Conservation (phyloP, 176 grass and related monocot species). For the Hordeum marinum region DNA sequence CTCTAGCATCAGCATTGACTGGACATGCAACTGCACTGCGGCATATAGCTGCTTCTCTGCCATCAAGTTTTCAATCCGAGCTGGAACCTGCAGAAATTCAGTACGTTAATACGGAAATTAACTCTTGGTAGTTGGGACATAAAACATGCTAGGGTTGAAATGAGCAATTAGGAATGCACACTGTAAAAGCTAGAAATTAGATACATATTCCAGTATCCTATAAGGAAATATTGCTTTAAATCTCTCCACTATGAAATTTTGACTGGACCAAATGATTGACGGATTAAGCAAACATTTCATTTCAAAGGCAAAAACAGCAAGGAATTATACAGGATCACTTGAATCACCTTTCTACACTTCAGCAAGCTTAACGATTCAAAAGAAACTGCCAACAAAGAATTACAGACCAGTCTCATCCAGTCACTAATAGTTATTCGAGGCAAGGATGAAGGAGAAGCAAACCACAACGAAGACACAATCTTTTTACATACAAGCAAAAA, state of each 20-base stretch:
- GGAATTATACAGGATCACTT: neutral
- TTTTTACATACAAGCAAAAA: neutral
- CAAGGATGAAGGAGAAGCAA: neutral
- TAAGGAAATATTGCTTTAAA: neutral
- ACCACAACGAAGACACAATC: neutral
- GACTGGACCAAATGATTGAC: neutral
- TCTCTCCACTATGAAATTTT: neutral
- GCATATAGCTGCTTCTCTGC: slow-evolving; percentile 91
- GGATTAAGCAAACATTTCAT: neutral
- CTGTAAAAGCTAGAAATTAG: neutral
- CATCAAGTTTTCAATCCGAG: slow-evolving; percentile 86
- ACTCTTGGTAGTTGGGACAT: neutral
- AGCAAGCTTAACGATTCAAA: neutral
- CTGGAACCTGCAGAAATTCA: slow-evolving; percentile 68
- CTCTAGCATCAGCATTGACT: slow-evolving; percentile 85
- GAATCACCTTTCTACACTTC: neutral
- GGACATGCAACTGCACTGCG: slow-evolving; percentile 93
- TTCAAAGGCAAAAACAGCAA: neutral
- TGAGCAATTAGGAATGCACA: neutral
- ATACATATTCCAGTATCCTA: neutral
- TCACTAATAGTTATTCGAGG: neutral
- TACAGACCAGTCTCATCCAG: neutral
- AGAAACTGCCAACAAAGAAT: neutral
- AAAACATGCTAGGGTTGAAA: neutral
- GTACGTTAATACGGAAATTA: slow-evolving; percentile 16